phyloP scores from a whole-genome alignment of 169 alveolate genomes.

The Plasmodium knowlesi region DNA sequence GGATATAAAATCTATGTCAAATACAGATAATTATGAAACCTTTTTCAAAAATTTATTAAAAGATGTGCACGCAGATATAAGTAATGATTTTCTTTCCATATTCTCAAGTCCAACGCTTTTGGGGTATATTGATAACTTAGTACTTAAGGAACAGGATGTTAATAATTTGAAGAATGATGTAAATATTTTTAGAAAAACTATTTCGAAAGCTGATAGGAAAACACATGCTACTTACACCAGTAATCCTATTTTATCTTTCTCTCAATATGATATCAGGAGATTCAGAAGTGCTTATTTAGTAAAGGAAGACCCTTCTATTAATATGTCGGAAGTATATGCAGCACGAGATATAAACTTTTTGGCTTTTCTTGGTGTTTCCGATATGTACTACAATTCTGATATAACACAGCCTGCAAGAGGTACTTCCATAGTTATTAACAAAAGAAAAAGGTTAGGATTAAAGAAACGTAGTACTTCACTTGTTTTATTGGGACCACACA shows the following conservation, averaged over 20 bases:
- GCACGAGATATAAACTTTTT: conserved; percentile 36
- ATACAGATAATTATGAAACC: not conserved
- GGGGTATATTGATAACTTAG: not conserved
- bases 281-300: not conserved
- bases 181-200: not conserved
- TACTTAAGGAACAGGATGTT: not conserved
- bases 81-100: conserved; percentile 3
- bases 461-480: conserved; percentile 50
- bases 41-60: not conserved
- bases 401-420: conserved; percentile 6
- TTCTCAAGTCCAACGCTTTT: not conserved
- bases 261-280: not conserved
- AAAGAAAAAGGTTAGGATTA: conserved; percentile 11
- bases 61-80: not conserved
- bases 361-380: conserved; percentile 9
- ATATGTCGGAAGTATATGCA: not conserved
- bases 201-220: not conserved
- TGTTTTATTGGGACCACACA: not conserved
- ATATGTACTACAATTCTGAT: conserved; percentile 60
- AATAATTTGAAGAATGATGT: not conserved
- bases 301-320: not conserved
- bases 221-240: not conserved
- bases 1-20: not conserved
- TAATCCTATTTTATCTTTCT: not conserved
- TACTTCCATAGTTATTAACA: not conserved